These are phyloP conservation scores for Aspergillus sp. DNA, from an alignment of 2,329 filamentous ascomycete species.

Conservation along the genomic window DNA sequence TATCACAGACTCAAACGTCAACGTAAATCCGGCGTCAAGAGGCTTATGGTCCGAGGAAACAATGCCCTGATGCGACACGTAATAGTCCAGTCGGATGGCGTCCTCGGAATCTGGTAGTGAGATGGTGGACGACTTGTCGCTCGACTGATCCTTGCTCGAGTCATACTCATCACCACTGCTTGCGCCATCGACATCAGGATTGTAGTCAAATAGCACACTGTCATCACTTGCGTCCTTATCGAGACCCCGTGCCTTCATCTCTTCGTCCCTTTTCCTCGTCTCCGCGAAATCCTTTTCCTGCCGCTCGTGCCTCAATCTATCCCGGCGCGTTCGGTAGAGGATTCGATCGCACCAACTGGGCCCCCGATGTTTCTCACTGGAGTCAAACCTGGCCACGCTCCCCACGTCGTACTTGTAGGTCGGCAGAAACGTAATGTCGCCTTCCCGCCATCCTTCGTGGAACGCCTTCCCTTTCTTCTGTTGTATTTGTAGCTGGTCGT, in stretches of 20 bases:
- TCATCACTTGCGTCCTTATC: conserved; percentile 68
- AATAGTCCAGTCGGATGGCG: conserved; percentile 52
- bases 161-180: conserved; percentile 49
- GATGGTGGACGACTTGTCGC: conserved; percentile 25
- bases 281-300: conserved; percentile 56
- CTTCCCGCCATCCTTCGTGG: conserved; percentile 86
- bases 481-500: conserved; percentile 73
- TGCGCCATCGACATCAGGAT: conserved; percentile 67
- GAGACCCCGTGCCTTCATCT: conserved; percentile 73
- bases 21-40: conserved; percentile 67
- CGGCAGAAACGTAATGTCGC: conserved; percentile 75
- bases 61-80: conserved; percentile 80
- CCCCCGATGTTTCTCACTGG: conserved; percentile 83
- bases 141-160: conserved; percentile 44
- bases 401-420: conserved; percentile 98
- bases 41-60: conserved; percentile 95
- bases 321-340: conserved; percentile 66
- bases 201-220: conserved; percentile 79
- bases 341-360: conserved; percentile 98
- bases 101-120: conserved; percentile 33
- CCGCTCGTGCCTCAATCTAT: conserved; percentile 57
- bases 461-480: conserved; percentile 72
- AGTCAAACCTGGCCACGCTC: conserved; percentile 85
- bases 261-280: conserved; percentile 63
- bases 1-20: conserved; percentile 80